Conservation (phyloP, 140 eudicot genomes). For the Anethum foeniculum region DNA sequence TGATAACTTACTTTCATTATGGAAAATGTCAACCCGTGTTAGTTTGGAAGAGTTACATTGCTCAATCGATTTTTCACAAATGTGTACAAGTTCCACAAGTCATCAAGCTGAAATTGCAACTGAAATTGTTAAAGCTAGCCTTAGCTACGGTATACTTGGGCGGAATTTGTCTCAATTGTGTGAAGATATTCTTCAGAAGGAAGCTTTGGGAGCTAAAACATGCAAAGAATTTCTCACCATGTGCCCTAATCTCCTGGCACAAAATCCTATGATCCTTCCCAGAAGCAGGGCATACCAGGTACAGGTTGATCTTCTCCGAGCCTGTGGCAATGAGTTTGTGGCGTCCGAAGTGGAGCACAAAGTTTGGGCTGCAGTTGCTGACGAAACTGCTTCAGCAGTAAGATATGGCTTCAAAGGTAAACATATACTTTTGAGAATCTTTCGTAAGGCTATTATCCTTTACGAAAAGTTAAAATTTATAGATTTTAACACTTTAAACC, state of each 20-base stretch:
- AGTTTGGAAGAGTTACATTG: slow-evolving; percentile 90
- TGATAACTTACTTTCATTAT: slow-evolving; percentile 28
- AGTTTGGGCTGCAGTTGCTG: slow-evolving; percentile 96
- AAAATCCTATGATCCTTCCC: slow-evolving; percentile 62
- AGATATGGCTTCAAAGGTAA: slow-evolving; percentile 91
- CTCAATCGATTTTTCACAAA: slow-evolving; percentile 71
- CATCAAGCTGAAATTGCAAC: slow-evolving; percentile 95
- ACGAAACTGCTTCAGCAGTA: slow-evolving; percentile 98
- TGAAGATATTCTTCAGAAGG: slow-evolving; percentile 72
- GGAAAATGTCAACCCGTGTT: slow-evolving; percentile 63
- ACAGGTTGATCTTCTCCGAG: slow-evolving; percentile 75
- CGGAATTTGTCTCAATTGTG: slow-evolving; percentile 77
- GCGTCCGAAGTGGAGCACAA: slow-evolving; percentile 51
- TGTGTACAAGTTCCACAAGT: slow-evolving; percentile 70
- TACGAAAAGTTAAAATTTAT: background rate
- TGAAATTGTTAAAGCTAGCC: slow-evolving; percentile 60
- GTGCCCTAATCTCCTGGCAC: slow-evolving; percentile 54
- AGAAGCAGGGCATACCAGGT: slow-evolving; percentile 86
- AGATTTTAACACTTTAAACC: background rate
- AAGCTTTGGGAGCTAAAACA: slow-evolving; percentile 46
- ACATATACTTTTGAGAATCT: background rate
- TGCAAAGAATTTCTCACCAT: slow-evolving; percentile 48
- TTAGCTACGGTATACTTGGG: slow-evolving; percentile 79
- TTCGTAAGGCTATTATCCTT: background rate
- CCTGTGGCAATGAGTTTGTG: slow-evolving; percentile 49